These are phyloP conservation scores for Fomitopsis schrenkii DNA, from an alignment of 1,284 basidiomycete species.

Conservation along the genomic window DNA sequence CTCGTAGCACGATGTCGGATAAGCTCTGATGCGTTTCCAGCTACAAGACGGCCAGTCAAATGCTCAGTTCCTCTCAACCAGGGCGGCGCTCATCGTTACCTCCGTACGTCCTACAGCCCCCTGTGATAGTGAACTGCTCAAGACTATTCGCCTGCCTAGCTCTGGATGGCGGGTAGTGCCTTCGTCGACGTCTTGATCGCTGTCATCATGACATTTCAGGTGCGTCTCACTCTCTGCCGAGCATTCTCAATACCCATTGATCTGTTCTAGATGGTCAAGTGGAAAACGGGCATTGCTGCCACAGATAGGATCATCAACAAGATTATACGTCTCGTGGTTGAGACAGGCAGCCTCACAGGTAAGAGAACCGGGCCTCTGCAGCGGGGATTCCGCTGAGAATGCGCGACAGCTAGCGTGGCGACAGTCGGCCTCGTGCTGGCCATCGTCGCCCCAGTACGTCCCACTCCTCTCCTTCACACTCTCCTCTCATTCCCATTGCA, in stretches of 20 bases:
- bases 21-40: background rate
- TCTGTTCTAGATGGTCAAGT: background rate
- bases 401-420: background rate
- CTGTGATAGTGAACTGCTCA: background rate
- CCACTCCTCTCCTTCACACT: no score
- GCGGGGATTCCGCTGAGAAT: background rate
- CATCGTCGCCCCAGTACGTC: background rate
- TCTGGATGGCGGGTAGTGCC: background rate
- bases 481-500: background rate
- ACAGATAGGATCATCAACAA: background rate
- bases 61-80: background rate
- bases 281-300: background rate
- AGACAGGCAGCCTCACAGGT: background rate
- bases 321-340: background rate
- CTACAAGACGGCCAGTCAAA: background rate
- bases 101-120: background rate
- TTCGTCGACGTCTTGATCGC: background rate
- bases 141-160: background rate
- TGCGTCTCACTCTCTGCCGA: background rate
- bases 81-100: background rate
- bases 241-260: background rate
- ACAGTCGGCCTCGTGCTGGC: background rate
- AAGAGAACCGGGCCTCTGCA: background rate
- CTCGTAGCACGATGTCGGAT: background rate
- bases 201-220: background rate